Evolutionary conservation across 139 green algal genomes (phyloP), one percentile per base, ranked within the genome.

Genomic region (Edaphochlamys debaryana): DNA sequence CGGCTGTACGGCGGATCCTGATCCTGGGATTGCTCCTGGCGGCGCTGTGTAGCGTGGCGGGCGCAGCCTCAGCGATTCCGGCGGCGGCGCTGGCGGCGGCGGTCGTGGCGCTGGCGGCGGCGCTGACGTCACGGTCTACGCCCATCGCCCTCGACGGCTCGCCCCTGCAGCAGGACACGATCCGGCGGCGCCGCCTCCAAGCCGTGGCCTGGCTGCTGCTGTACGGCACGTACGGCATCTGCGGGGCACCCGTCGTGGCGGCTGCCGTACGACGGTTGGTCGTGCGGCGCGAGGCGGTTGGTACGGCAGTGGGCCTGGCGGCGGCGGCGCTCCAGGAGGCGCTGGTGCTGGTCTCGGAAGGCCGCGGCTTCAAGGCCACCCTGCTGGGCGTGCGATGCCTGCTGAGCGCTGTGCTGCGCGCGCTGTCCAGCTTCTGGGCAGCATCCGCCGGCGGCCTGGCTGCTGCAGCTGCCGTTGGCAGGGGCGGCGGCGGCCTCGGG

Each of bases 181-280:
- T 38, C 6, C 30, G 15, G 58, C 38, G 32, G 56, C 52, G 38
- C 20, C 54, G 73, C 52, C 56, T 56, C 17, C n/a, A 41, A 30
- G n/a, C n/a, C 60, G 27, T 71, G 40, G 75, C 60, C 17, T 81
- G 75, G 75, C 60, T 81, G 58, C 60, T 71, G 58, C 69, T 69
- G 52, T 81, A 81, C 36, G 27, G 52, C 4, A 40, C 60, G 60
- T 60, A 81, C 75, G 75, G 30, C 38, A 52, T n/a, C 2, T 69
- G 40, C 19, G 38, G 40, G 20, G 75, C 42, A 30, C 75, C 75
- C 19, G 60, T 60, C 8, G 75, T 63, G 30, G 30, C 23, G 4
- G 75, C 75, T 2, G 75, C 22, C 8, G n/a, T 81, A 30, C 75
- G 60, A 2, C 75, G 75, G 22, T 23, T 81, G 75, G 19, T 36